phyloP scores from a whole-genome alignment of 2,329 filamentous ascomycete genomes.

The Dryadomyces quercus-mongolicae region DNA sequence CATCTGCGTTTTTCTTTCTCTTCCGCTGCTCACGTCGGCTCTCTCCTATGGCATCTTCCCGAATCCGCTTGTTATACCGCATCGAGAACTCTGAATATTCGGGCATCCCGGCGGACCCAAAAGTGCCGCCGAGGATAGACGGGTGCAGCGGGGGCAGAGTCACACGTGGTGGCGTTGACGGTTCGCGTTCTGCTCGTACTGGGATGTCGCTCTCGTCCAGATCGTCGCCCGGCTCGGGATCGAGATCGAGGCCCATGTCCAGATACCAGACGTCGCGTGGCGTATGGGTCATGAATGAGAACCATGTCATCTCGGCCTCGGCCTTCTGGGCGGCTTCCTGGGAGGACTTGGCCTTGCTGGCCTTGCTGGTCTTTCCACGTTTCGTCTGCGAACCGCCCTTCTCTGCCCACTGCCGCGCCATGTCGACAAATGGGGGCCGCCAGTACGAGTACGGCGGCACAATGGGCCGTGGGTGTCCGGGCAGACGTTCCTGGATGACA shows the following conservation, averaged over 20 bases:
- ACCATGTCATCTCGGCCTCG: slow-evolving; percentile 7
- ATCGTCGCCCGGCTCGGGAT: neutral
- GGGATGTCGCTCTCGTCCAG: neutral
- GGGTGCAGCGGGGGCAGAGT: neutral
- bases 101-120: neutral
- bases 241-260: neutral
- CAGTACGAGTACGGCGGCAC: slow-evolving; percentile 10
- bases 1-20: neutral
- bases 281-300: slow-evolving; percentile 2
- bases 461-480: slow-evolving; percentile 5
- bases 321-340: neutral
- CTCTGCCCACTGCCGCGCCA: slow-evolving; percentile 6
- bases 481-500: slow-evolving; percentile 8
- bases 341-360: neutral
- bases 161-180: too few relatives aligned
- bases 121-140: neutral
- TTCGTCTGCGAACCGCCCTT: neutral
- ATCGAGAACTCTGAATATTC: neutral
- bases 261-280: slow-evolving; percentile 8
- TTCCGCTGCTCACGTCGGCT: neutral
- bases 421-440: slow-evolving; percentile 3
- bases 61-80: neutral
- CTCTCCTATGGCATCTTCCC: neutral
- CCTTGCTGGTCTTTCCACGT: neutral
- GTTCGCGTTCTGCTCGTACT: too few relatives aligned